These are phyloP conservation scores for Picea sitchensis DNA, from an alignment of 75 land plant genomes.

Conservation along the genomic window DNA sequence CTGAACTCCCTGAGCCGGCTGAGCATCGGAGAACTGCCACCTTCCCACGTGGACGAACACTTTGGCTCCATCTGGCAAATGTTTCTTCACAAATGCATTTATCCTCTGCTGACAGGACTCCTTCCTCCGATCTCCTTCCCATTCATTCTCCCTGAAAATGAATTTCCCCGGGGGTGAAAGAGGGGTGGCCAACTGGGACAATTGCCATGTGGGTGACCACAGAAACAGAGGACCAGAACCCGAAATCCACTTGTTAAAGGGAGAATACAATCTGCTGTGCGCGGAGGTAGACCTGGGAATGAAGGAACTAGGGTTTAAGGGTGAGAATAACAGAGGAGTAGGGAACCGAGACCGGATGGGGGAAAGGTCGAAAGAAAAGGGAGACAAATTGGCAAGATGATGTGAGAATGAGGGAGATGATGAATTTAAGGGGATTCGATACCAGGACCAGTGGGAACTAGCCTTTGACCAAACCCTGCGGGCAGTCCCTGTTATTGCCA, in stretches of 20 bases:
- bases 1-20: not conserved
- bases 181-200: conserved; percentile 61
- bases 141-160: conserved; percentile 6
- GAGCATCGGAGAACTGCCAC: not conserved
- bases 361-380: conserved; percentile 2
- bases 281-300: conserved; percentile 7
- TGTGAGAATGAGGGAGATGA: not conserved
- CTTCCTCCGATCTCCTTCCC: conserved; percentile 5
- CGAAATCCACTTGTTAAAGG: conserved; percentile 16
- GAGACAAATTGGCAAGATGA: not conserved
- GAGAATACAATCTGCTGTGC: conserved; percentile 8
- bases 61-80: conserved; percentile 12
- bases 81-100: not conserved
- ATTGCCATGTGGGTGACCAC: conserved; percentile 53
- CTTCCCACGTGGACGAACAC: not conserved
- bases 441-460: not conserved
- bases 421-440: conserved; percentile 1
- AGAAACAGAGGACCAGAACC: conserved; percentile 50
- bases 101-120: not conserved
- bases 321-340: not conserved
- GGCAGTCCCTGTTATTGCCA: conserved; percentile 7
- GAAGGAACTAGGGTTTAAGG: not conserved
- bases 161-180: conserved; percentile 26
- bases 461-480: not conserved
- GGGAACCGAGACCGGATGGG: not conserved